Percentiles rank a stretch among this genome's conserved stretches.
Evolutionary conservation across 2,329 filamentous ascomycete genomes (phyloP).

Genomic region (Penicillium frequentans): DNA sequence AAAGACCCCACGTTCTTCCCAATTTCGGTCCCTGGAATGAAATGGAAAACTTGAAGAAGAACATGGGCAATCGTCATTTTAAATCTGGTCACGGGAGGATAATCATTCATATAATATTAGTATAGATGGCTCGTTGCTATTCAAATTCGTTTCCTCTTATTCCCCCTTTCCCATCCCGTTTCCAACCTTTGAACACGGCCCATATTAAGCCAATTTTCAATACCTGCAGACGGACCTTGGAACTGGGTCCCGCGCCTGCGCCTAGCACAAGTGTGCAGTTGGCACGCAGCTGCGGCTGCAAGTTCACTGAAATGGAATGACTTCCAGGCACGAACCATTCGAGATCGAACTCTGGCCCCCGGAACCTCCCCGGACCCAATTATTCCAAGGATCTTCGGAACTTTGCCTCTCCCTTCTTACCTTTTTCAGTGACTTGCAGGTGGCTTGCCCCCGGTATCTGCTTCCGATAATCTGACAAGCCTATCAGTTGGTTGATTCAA

Average conservation of each 20-base stretch:
- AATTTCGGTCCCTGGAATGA: background rate
- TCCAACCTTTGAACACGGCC: background rate
- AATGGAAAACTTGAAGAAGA: background rate
- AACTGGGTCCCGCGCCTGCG: conserved; percentile 12
- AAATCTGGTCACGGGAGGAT: background rate
- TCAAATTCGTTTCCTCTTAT: background rate
- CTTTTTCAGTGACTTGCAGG: conserved; percentile 19
- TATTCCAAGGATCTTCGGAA: conserved; percentile 10
- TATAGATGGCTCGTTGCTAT: background rate
- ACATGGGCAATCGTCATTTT: background rate
- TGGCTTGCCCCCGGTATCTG: background rate
- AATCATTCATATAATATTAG: background rate
- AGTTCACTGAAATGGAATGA: conserved; percentile 9
- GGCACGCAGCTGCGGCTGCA: conserved; percentile 18
- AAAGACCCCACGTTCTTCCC: conserved; percentile 11
- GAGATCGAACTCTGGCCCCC: conserved; percentile 10
- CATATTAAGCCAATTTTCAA: conserved; percentile 2
- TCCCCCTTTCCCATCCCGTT: background rate
- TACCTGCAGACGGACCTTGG: conserved; percentile 11
- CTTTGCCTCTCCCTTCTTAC: conserved; percentile 12
- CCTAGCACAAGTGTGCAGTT: conserved; percentile 19
- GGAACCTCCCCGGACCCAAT: conserved; percentile 19
- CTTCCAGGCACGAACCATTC: conserved; percentile 20
- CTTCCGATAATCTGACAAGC: conserved; percentile 12
- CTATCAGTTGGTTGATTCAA: background rate